These are phyloP conservation scores for Chaetomium strumarium DNA, from an alignment of 2,329 filamentous ascomycete genomes.

Conservation along the genomic window DNA sequence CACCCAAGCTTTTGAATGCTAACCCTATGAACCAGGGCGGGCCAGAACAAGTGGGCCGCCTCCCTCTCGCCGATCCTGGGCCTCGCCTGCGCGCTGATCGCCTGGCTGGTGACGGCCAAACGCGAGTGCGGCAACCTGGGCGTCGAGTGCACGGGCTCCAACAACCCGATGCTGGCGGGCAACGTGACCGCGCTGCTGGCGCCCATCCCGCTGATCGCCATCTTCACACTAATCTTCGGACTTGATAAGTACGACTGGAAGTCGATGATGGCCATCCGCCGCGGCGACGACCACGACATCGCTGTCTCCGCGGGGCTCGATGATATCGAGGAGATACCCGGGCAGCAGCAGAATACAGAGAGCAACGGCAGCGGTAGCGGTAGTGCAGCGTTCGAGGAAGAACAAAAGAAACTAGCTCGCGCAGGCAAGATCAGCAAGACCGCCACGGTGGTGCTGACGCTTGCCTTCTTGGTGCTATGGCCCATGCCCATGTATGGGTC, in stretches of 20 bases:
- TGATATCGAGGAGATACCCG: constrained; percentile 59
- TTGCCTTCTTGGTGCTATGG: constrained; percentile 75
- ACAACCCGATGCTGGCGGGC: constrained; percentile 81
- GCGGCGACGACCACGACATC: constrained; percentile 71
- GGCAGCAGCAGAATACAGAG: constrained; percentile 32
- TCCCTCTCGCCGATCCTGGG: constrained; percentile 64
- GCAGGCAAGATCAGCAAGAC: constrained; percentile 32
- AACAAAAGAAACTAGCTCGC: constrained; percentile 31
- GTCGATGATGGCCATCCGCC: constrained; percentile 73
- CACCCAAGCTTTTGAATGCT: neutral
- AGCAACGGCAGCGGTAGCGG: too few relatives aligned
- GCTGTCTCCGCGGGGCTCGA: constrained; percentile 58
- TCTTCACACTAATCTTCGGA: constrained; percentile 67
- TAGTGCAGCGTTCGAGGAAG: constrained; percentile 40
- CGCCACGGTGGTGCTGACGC: constrained; percentile 39
- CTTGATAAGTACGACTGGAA: constrained; percentile 77
- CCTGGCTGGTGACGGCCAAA: constrained; percentile 72
- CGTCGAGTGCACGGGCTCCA: constrained; percentile 73
- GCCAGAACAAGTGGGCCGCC: constrained; percentile 71
- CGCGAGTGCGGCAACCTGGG: constrained; percentile 62
- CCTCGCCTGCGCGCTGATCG: constrained; percentile 61
- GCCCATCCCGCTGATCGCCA: constrained; percentile 65
- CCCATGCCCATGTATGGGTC: constrained; percentile 87
- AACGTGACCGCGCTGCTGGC: constrained; percentile 79
- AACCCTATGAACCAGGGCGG: constrained; percentile 39